Conservation (phyloP, 306 rosid genomes). For the Geum urbanum region DNA sequence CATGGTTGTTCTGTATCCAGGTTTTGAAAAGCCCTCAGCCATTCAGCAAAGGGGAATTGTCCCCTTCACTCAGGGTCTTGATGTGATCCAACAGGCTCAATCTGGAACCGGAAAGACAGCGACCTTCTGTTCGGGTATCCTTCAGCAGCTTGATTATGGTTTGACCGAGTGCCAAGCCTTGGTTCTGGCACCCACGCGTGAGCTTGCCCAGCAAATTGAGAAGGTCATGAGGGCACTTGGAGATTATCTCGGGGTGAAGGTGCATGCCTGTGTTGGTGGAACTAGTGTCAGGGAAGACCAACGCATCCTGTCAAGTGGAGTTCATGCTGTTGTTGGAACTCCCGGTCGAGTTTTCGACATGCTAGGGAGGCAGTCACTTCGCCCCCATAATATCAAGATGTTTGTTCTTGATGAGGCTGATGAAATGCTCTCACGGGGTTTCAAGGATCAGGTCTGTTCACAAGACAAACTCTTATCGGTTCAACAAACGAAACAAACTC, state of each 20-base stretch:
- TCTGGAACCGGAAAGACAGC: conserved; percentile 88
- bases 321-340: conserved; percentile 80
- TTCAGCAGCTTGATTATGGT: conserved; percentile 69
- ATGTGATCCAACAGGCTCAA: conserved; percentile 81
- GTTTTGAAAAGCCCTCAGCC: conserved; percentile 77
- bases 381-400: conserved; percentile 63
- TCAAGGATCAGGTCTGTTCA: conserved; percentile 65
- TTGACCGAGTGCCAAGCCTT: conserved; percentile 61
- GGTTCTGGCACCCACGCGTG: conserved; percentile 78
- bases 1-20: conserved; percentile 29
- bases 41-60: conserved; percentile 87
- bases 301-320: conserved; percentile 63
- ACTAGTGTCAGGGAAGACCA: conserved; percentile 80
- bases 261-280: conserved; percentile 82
- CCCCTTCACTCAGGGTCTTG: conserved; percentile 70
- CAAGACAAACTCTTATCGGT: neutral
- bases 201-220: conserved; percentile 84
- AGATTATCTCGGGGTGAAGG: conserved; percentile 73
- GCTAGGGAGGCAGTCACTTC: conserved; percentile 71
- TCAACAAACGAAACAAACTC: neutral
- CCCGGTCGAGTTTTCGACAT: conserved; percentile 85
- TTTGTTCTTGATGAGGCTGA: conserved; percentile 88
- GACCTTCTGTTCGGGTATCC: conserved; percentile 69
- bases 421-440: conserved; percentile 80
- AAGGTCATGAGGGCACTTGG: conserved; percentile 87